phyloP scores from a whole-genome alignment of 352 stramenopile species.

The Thraustochytrium sp. region DNA sequence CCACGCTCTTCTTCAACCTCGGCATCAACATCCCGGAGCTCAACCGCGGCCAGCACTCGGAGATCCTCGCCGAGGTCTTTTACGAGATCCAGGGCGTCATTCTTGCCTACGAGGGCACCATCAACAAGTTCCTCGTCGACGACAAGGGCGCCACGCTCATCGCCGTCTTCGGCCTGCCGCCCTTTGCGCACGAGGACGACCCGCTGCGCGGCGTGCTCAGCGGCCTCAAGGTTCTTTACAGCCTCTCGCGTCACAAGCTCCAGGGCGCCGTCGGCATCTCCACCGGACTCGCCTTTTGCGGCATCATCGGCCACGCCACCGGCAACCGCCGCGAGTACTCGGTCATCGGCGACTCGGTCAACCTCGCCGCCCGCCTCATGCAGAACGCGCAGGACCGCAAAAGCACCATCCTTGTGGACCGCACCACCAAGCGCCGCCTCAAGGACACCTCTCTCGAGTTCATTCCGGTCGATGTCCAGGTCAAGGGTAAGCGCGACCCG shows the following conservation, averaged over 20 bases:
- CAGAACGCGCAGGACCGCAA: conserved; percentile 55
- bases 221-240: conserved; percentile 65
- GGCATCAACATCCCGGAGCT: conserved; percentile 68
- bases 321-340: conserved; percentile 84
- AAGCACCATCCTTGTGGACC: conserved; percentile 54
- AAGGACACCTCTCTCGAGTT: conserved; percentile 72
- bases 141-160: conserved; percentile 88
- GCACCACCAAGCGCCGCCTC: conserved; percentile 64
- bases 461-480: conserved; percentile 72
- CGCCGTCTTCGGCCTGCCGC: conserved; percentile 80
- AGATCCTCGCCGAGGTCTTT: conserved; percentile 52
- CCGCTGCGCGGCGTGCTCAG: conserved; percentile 73
- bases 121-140: conserved; percentile 93
- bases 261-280: conserved; percentile 74
- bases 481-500: conserved; percentile 74
- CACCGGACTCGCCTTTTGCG: conserved; percentile 79
- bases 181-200: conserved; percentile 83
- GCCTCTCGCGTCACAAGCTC: conserved; percentile 42
- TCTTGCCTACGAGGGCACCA: conserved; percentile 86
- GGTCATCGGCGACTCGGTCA: conserved; percentile 85
- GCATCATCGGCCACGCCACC: conserved; percentile 75
- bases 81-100: conserved; percentile 55
- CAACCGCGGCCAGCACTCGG: conserved; percentile 47
- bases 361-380: conserved; percentile 83
- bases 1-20: conserved; percentile 86